Base-by-base conservation (phyloP, 1,284 basidiomycete genomes). In the Cutaneotrichosporon sp. region DNA sequence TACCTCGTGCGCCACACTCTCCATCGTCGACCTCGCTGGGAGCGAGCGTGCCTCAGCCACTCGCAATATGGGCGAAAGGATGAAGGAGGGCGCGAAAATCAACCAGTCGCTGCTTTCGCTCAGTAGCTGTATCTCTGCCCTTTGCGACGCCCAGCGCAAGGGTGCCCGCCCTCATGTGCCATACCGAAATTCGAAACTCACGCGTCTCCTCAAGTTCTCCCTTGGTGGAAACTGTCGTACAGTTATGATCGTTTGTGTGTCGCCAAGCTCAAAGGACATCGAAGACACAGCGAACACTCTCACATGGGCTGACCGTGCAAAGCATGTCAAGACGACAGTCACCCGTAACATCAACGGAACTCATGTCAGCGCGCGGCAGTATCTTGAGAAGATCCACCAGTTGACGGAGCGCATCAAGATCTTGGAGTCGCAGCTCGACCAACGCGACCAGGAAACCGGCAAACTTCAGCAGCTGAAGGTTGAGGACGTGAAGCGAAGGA, bases 261-360 rank as follows among this genome's bases (percentile, higher is more conserved):
- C 91, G 2, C 93, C 93, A 1, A 90, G 90, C 16, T 93, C 90
- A 34, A 82, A 82, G 27, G 91, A 97, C 74, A 94, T 96, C 68
- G 93, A 97, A 68, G 93, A 97, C 71, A 97, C 93, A 25, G 90
- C 94, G 71, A 97, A 97, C 71, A 96, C 93, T 0, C 84, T 97
- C 41, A 79, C 93, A 51, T 97, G 96, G 72, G 93, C 93, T 14
- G 91, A 97, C 67, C 85, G 90, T 43, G 92, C 93, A 19, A 94
- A 94, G 56, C 90, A 92, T 76, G 96, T 97, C 77, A 92, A 92
- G 79, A 97, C 91, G 37, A 93, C 90, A 71, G 76, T 77, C 29
- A 91, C 91, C 3, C 82, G 90, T 33, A 97, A 97, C 69, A 87
- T 93, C 34, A 86, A 92, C 63, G 92, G 92, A 56, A 88, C 94